Percentiles rank a stretch among this genome's conserved stretches.
Evolutionary conservation across 2,329 filamentous ascomycete genomes (phyloP).

Genomic region (Ophiostoma triangulosporum): DNA sequence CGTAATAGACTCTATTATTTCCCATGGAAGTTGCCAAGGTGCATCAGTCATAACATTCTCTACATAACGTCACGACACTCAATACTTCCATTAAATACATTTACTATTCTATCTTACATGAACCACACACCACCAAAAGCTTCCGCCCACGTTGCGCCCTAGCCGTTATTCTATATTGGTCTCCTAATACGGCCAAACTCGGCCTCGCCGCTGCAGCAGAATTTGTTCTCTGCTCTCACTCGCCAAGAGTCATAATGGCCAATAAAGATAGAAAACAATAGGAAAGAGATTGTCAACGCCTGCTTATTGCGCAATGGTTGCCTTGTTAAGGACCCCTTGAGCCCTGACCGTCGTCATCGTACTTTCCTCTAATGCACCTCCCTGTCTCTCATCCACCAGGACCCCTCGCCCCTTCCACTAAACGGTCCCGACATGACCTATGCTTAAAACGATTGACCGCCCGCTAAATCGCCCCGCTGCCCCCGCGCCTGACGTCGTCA

Average conservation of each 20-base stretch:
- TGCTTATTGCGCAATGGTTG: no score
- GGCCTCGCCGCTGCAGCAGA: constrained; percentile 8
- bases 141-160: not conserved
- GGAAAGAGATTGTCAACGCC: no score
- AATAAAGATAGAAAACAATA: not conserved
- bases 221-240: not conserved
- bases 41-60: no score
- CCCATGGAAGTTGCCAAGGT: no score
- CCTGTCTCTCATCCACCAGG: not conserved
- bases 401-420: not conserved
- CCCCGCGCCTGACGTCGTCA: constrained; percentile 1
- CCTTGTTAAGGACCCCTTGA: not conserved
- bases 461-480: constrained; percentile 4
- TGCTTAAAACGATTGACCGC: constrained; percentile 3
- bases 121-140: not conserved
- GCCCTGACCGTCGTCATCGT: not conserved
- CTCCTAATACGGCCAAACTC: not conserved
- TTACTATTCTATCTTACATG: not conserved
- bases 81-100: no score
- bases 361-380: not conserved
- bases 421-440: not conserved
- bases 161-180: not conserved
- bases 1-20: no score
- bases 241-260: not conserved
- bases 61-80: no score